Conservation (phyloP, 2,329 filamentous ascomycete genomes). For the Exutisphaerella laricina region DNA sequence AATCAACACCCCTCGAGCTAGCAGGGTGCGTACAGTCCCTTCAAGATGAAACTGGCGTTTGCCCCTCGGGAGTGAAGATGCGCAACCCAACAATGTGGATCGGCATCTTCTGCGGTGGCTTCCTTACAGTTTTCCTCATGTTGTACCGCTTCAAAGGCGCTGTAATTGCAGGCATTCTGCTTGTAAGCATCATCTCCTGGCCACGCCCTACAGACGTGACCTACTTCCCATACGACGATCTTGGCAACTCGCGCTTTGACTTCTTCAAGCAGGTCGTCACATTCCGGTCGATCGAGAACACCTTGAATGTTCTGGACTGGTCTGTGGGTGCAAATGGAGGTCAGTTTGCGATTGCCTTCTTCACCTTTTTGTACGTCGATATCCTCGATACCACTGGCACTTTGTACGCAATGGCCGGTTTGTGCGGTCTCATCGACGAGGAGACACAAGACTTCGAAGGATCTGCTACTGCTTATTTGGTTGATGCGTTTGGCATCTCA, state of each 20-base stretch:
- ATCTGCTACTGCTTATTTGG: conserved; percentile 74
- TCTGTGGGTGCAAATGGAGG: conserved; percentile 61
- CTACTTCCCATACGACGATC: conserved; percentile 67
- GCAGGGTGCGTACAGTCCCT: conserved; percentile 63
- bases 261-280: conserved; percentile 86
- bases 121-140: conserved; percentile 74
- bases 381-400: conserved; percentile 84
- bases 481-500: conserved; percentile 75
- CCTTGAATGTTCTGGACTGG: conserved; percentile 69
- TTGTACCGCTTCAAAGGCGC: conserved; percentile 83
- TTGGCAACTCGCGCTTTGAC: conserved; percentile 67
- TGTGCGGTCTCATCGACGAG: conserved; percentile 73
- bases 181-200: conserved; percentile 87
- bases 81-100: conserved; percentile 79
- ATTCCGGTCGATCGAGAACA: conserved; percentile 69
- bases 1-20: conserved; percentile 63
- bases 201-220: conserved; percentile 70
- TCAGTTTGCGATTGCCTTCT: conserved; percentile 75
- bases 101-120: conserved; percentile 78
- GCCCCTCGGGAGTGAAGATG: conserved; percentile 66
- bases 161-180: conserved; percentile 73
- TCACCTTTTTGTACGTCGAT: conserved; percentile 87
- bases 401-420: conserved; percentile 83
- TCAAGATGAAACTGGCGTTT: conserved; percentile 49
- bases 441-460: conserved; percentile 83